Base-by-base conservation (phyloP, 495 filamentous ascomycete species). In the Extremus antarcticus region DNA sequence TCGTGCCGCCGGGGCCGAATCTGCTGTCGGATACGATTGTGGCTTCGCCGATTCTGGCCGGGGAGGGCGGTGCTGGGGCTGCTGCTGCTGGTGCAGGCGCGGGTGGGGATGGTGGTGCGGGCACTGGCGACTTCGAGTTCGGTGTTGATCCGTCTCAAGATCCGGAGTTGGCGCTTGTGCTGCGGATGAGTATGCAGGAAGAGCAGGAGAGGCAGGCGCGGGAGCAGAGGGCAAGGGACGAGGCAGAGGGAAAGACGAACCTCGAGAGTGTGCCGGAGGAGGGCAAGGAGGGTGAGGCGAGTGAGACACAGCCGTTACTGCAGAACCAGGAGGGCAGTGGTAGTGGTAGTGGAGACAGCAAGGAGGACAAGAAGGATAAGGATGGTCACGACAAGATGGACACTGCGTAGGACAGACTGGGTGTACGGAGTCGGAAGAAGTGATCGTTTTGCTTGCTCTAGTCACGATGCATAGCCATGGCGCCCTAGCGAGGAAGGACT, bases 121-220 rank as follows among this genome's bases (percentile, higher is more conserved):
- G 77, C 32, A 77, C 73, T 47, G 78, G 75, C 25, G 72, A 57
- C 13, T 60, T 67, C 24, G 62, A 68, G 15, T 82, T 85, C 68
- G 87, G 78, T 63, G 84, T 87, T 68, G 86, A 85, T 74, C 89
- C 78, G 56, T 85, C 78, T 67, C 75, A 82, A 54, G 92, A 98
- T 68, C 92, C 92, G 25, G 92, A 97, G 67, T 68, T 98, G 67
- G 92, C 92, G 1, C 78, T 98, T 53, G 92, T 94, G n/a, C 74
- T 98, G 66, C 81, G 92, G 56, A 91, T 99, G 87, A 94, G 88
- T 66, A 86, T 94, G 79, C 94, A 99, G 68, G 94, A 97, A 65
- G 92, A 94, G 76, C 94, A 92, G 77, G 88, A 87, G 56, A 74
- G 92, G 64, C 81, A 92, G 70, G 91, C 94, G 64, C 86, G 85